A percentile compares a stretch with the other conserved stretches of the same genome.
phyloP scores from a whole-genome alignment of 2,329 filamentous ascomycete species.

The Eutypa lata region DNA sequence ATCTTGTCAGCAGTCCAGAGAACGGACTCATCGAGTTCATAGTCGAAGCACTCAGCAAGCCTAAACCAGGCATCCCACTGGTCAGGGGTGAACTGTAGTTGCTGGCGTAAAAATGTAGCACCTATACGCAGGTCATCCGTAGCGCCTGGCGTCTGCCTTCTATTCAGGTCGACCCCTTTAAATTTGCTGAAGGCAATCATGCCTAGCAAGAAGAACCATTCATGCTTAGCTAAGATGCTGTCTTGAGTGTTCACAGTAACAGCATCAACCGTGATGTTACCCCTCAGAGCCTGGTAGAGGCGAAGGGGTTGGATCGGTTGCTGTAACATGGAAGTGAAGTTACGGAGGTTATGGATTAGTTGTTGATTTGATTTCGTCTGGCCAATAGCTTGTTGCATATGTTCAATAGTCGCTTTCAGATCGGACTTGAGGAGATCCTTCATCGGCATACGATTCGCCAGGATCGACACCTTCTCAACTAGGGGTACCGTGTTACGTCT shows the following conservation, averaged over 20 bases:
- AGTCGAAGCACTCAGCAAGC: constrained; percentile 82
- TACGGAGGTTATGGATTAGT: constrained; percentile 81
- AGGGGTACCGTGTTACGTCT: constrained; percentile 76
- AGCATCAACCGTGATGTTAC: constrained; percentile 71
- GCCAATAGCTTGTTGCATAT: constrained; percentile 84
- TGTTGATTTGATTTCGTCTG: constrained; percentile 74
- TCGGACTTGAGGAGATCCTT: constrained; percentile 92
- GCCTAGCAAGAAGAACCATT: constrained; percentile 90
- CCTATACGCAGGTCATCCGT: constrained; percentile 83
- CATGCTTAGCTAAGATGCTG: constrained; percentile 70
- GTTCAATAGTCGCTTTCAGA: constrained; percentile 84
- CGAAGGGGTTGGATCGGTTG: constrained; percentile 78
- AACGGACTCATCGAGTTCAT: constrained; percentile 81
- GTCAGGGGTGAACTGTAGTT: constrained; percentile 77
- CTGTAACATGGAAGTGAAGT: constrained; percentile 78
- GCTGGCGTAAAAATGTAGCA: constrained; percentile 73
- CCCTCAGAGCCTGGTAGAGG: constrained; percentile 77
- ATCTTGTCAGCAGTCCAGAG: constrained; percentile 89
- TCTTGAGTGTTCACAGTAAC: constrained; percentile 67
- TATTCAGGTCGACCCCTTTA: constrained; percentile 63
- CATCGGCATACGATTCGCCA: constrained; percentile 80
- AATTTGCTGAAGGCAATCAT: constrained; percentile 88
- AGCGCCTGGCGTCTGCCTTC: constrained; percentile 72
- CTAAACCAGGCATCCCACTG: constrained; percentile 91
- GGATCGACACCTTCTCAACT: constrained; percentile 76